Conservation (phyloP, 106 monocot species). For the Dioscorea dumetorum region DNA sequence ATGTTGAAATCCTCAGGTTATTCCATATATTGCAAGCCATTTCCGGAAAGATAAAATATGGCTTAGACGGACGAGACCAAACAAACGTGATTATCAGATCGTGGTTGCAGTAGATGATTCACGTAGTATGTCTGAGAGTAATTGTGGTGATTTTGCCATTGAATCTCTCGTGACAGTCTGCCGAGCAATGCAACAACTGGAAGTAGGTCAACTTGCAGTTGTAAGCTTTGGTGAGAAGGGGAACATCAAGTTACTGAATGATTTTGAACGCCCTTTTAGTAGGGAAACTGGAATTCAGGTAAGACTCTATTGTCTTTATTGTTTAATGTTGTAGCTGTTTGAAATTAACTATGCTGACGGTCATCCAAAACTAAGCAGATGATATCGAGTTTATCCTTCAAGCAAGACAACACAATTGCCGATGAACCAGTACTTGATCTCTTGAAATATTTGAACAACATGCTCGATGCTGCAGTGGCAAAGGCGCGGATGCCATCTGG, state of each 20-base stretch:
- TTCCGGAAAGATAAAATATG: conserved; percentile 91
- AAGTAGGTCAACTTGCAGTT: conserved; percentile 90
- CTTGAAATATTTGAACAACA: conserved; percentile 61
- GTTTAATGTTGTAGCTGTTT: not conserved
- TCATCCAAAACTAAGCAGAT: conserved; percentile 34
- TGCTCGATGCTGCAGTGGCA: conserved; percentile 78
- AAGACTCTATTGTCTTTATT: not conserved
- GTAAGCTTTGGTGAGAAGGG: conserved; percentile 78
- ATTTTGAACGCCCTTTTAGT: conserved; percentile 76
- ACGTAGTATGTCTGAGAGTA: conserved; percentile 86
- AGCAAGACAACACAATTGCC: conserved; percentile 78
- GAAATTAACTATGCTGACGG: not conserved
- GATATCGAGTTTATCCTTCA: conserved; percentile 80
- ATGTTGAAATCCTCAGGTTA: too few relatives aligned
- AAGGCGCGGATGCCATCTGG: conserved; percentile 87
- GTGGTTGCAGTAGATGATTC: conserved; percentile 92
- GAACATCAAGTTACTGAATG: conserved; percentile 71
- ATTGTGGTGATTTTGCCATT: conserved; percentile 57
- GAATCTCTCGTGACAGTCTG: conserved; percentile 84
- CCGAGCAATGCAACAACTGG: conserved; percentile 89
- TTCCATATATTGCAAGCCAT: conserved; percentile 48
- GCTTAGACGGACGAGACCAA: conserved; percentile 83
- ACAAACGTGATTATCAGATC: conserved; percentile 78
- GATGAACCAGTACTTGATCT: conserved; percentile 73
- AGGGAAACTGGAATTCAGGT: conserved; percentile 77